Conservation (phyloP, 2,329 filamentous ascomycete genomes). For the Colletotrichum caudatum region DNA sequence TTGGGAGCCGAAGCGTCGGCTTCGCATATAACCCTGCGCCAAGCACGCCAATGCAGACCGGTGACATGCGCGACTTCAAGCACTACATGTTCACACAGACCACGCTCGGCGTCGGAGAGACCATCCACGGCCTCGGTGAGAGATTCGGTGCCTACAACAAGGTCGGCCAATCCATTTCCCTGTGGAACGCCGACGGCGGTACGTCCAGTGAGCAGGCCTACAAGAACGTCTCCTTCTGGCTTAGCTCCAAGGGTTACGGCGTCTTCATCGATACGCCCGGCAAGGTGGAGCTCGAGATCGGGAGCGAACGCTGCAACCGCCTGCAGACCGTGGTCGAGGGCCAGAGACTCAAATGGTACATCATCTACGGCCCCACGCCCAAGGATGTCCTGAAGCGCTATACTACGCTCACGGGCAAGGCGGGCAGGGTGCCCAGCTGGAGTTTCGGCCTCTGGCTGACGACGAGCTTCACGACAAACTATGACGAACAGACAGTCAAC, state of each 20-base stretch:
- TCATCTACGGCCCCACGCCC: slow-evolving; percentile 78
- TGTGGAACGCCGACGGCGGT: slow-evolving; percentile 74
- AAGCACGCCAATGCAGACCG: slow-evolving; percentile 51
- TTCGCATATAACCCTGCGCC: slow-evolving; percentile 53
- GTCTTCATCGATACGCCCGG: slow-evolving; percentile 80
- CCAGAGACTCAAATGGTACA: slow-evolving; percentile 78
- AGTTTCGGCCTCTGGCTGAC: slow-evolving; percentile 82
- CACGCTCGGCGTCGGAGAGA: slow-evolving; percentile 69
- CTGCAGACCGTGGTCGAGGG: slow-evolving; percentile 77
- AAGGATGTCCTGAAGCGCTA: slow-evolving; percentile 79
- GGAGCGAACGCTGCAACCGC: slow-evolving; percentile 78
- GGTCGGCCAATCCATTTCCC: slow-evolving; percentile 75
- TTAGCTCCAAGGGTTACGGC: slow-evolving; percentile 80
- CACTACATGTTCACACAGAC: slow-evolving; percentile 71
- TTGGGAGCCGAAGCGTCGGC: slow-evolving; percentile 55
- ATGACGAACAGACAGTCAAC: slow-evolving; percentile 76
- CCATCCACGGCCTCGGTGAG: slow-evolving; percentile 80
- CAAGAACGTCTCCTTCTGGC: slow-evolving; percentile 78
- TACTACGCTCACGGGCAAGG: slow-evolving; percentile 73
- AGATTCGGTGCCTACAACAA: slow-evolving; percentile 83
- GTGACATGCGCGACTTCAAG: slow-evolving; percentile 57
- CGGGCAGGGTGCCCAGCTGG: slow-evolving; percentile 76
- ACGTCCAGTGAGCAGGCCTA: slow-evolving; percentile 78
- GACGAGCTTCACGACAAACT: slow-evolving; percentile 80
- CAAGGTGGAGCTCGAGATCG: slow-evolving; percentile 77